These are phyloP conservation scores for Rhodomyrtus tomentosa DNA, from an alignment of 345 rosid genomes.

Conservation along the genomic window DNA sequence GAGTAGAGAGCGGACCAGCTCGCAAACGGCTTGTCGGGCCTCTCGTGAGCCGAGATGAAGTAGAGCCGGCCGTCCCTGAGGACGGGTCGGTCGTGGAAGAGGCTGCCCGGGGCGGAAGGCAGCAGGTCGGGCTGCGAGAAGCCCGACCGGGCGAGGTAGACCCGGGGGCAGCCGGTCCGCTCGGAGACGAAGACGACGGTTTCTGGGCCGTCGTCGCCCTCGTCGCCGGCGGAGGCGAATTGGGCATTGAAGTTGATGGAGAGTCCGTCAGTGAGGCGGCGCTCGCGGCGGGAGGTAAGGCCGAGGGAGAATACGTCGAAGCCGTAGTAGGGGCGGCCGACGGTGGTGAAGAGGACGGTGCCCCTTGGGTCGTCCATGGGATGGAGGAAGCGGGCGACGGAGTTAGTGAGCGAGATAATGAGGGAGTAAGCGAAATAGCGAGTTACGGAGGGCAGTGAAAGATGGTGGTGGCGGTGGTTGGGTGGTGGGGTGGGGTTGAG, in stretches of 20 bases:
- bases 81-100: slow-evolving; percentile 76
- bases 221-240: slow-evolving; percentile 60
- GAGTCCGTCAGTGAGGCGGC: slow-evolving; percentile 53
- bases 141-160: slow-evolving; percentile 30
- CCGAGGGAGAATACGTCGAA: slow-evolving; percentile 56
- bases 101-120: slow-evolving; percentile 37
- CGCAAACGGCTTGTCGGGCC: slow-evolving; percentile 40
- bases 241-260: slow-evolving; percentile 81
- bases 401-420: too few species aligned
- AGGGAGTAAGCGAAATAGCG: background rate
- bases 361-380: slow-evolving; percentile 27
- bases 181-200: slow-evolving; percentile 58
- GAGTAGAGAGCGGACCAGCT: slow-evolving; percentile 70
- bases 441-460: background rate
- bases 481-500: too few species aligned
- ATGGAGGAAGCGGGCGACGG: background rate
- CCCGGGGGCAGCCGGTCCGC: slow-evolving; percentile 37
- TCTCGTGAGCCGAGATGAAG: slow-evolving; percentile 72
- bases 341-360: slow-evolving; percentile 52
- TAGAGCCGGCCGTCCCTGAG: slow-evolving; percentile 32
- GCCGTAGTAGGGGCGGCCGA: slow-evolving; percentile 61
- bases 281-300: slow-evolving; percentile 13
- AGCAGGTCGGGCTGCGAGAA: slow-evolving; percentile 26
- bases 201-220: slow-evolving; percentile 10
- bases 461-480: background rate